Conservation (phyloP, 306 rosid species). For the Sicyos edulis region DNA sequence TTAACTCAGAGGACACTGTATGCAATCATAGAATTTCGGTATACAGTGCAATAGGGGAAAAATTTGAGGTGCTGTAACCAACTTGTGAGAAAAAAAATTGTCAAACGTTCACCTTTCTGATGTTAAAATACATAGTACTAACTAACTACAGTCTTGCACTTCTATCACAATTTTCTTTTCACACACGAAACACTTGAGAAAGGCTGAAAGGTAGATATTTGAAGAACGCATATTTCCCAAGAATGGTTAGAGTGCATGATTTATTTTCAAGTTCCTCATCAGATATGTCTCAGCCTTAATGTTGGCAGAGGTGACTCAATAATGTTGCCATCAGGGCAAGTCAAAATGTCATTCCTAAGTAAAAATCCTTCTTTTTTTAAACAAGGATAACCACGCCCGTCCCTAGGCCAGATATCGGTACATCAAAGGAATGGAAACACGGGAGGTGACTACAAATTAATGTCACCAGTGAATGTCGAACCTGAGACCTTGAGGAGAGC, state of each 20-base stretch:
- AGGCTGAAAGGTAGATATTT: neutral
- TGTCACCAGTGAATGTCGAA: too few relatives aligned
- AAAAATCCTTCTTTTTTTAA: neutral
- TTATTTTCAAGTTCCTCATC: slow-evolving; percentile 7
- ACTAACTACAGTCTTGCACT: neutral
- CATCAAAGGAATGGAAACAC: too few relatives aligned
- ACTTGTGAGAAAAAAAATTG: neutral
- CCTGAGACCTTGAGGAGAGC: too few relatives aligned
- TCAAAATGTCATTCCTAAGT: neutral
- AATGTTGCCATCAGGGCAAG: neutral
- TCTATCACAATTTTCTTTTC: neutral
- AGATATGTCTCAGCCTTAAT: neutral
- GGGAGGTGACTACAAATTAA: too few relatives aligned
- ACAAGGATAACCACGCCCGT: too few relatives aligned
- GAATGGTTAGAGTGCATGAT: slow-evolving; percentile 3
- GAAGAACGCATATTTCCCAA: neutral
- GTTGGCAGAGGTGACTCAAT: neutral
- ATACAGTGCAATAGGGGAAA: neutral
- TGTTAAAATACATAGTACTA: neutral
- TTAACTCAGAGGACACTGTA: neutral
- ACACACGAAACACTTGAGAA: neutral
- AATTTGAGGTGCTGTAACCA: neutral
- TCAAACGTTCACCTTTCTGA: neutral
- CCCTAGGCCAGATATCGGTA: too few relatives aligned
- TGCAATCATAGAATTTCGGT: neutral